Conservation (phyloP, 2,329 filamentous ascomycete species). For the Penicillium griseofulvum region DNA sequence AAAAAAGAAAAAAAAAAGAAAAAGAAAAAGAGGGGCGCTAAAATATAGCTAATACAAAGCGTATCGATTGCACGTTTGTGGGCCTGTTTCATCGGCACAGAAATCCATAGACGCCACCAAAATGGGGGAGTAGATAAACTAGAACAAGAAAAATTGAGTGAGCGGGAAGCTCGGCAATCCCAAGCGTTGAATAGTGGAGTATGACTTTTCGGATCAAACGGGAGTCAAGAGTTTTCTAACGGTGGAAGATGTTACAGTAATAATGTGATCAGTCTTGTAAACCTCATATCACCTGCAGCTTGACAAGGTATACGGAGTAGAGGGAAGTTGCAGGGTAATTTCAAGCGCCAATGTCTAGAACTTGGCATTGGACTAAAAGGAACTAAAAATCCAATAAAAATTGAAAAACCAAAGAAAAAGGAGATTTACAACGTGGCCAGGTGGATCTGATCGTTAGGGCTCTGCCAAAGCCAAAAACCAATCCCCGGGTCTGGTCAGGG, state of each 20-base stretch:
- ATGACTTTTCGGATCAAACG: not conserved
- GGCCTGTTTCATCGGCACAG: conserved; percentile 14
- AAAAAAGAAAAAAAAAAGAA: conserved; percentile 3
- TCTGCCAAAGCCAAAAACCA: conserved; percentile 17
- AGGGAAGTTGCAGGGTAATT: not conserved
- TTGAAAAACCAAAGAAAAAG: conserved; percentile 12
- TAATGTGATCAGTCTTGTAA: not conserved
- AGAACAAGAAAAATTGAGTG: not conserved
- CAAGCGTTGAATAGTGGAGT: conserved; percentile 20
- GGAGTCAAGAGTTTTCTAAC: not conserved
- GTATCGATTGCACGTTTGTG: conserved; percentile 10
- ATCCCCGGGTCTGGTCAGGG: conserved; percentile 3
- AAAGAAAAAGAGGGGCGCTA: conserved; percentile 1
- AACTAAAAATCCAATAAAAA: conserved; percentile 5
- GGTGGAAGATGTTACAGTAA: conserved; percentile 1
- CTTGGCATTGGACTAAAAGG: conserved; percentile 8
- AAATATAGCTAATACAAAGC: conserved; percentile 1
- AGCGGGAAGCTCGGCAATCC: conserved; percentile 26
- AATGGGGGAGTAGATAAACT: not conserved
- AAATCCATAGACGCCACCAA: conserved; percentile 13
- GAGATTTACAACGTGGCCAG: conserved; percentile 29
- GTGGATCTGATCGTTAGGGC: conserved; percentile 30
- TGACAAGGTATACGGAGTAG: not conserved
- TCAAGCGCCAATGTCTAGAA: conserved; percentile 8
- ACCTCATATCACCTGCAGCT: not conserved